Evolutionary conservation across 2,329 filamentous ascomycete genomes (phyloP), one percentile per base, ranked within the genome.

Genomic region (Elsinoe arachidis): DNA sequence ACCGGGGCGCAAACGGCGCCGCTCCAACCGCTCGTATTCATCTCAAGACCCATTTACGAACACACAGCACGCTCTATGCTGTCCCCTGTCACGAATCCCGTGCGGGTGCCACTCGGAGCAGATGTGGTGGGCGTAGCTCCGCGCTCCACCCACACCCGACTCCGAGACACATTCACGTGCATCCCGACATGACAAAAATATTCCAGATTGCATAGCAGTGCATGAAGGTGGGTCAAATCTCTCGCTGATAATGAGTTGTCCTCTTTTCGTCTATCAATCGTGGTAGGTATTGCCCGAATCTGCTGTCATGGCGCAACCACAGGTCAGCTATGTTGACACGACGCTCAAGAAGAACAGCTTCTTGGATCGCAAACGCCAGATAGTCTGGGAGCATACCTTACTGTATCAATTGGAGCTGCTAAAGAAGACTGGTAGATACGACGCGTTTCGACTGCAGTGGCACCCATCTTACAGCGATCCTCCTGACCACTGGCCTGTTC

Each of bases 361-460:
- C 51, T 70, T 70, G 53, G 67, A 64, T 14, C 61, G 66, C 34
- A 67, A 74, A 64, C 68, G 78, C 58, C 54, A 72, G 66, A 67
- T 73, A 55, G 69, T 74, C 57, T 63, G 76, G 71, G 68, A 61
- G 2, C 71, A 67, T 39, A 81, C 79, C 0, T 64, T 80, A 3
- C 69, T 72, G 9, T 75, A 78, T 35, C 80, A 83, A 65, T 74
- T 83, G 17, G 66, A 76, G 19, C 73, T 80, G 49, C 68, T 83
- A 6, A 77, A 76, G 59, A 70, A 73, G 12, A 82, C 80, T 2
- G 80, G 81, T 1, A 74, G 69, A 4, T 71, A 70, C 61, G 75
- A 81, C 62, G 80, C 78, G 41, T 84, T 84, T 69, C 77, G 78
- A 61, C 67, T 84, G 15, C 60, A 77, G 66, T 82, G 79, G 79